Percentiles rank a stretch among this genome's conserved stretches.
phyloP scores from a whole-genome alignment of 2,329 filamentous ascomycete species.

The Neonectria ditissima region DNA sequence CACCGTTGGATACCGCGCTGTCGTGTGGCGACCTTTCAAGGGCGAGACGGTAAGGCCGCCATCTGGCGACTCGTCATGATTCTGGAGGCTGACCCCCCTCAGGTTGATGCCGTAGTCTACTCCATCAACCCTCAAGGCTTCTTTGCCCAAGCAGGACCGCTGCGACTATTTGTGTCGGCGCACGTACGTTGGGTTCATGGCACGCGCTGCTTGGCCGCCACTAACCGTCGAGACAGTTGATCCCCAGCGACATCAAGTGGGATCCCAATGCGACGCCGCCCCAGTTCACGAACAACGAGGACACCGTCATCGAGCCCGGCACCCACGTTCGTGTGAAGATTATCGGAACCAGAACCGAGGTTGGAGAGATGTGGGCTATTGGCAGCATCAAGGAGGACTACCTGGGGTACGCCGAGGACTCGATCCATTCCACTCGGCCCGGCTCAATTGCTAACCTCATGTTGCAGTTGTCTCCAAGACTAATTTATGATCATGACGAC shows the following conservation, averaged over 20 bases:
- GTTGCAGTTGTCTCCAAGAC: constrained; percentile 47
- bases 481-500: constrained; percentile 32
- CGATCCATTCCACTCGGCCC: background rate
- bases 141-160: constrained; percentile 84
- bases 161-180: constrained; percentile 83
- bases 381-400: constrained; percentile 94
- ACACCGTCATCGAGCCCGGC: constrained; percentile 92
- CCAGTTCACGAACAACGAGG: constrained; percentile 94
- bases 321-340: constrained; percentile 95
- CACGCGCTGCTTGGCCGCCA: background rate
- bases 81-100: constrained; percentile 50
- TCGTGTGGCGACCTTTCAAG: constrained; percentile 98
- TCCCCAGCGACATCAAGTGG: constrained; percentile 91
- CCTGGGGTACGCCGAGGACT: constrained; percentile 64
- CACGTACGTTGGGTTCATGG: constrained; percentile 69
- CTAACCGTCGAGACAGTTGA: constrained; percentile 70
- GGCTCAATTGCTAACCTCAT: constrained; percentile 28
- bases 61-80: constrained; percentile 29
- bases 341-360: constrained; percentile 91
- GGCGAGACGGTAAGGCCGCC: constrained; percentile 85
- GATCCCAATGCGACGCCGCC: constrained; percentile 97
- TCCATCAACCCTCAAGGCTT: constrained; percentile 94
- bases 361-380: constrained; percentile 95
- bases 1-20: constrained; percentile 92
- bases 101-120: constrained; percentile 95